These are phyloP conservation scores for Microdochium paspali DNA, from an alignment of 2,329 filamentous ascomycete species.

Conservation along the genomic window DNA sequence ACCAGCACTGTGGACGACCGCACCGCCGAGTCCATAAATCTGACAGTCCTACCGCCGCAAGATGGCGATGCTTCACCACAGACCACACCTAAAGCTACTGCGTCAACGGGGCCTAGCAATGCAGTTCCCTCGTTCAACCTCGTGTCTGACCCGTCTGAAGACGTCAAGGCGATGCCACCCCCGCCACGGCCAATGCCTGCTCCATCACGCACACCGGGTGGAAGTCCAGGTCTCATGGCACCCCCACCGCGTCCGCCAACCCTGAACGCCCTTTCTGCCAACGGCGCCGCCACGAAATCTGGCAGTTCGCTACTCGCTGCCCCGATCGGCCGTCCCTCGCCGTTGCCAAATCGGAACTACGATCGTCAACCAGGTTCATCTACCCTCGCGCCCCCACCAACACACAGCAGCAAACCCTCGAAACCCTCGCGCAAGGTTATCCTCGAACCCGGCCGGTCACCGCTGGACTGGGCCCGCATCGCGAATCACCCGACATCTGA, in stretches of 20 bases:
- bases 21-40: conserved; percentile 1
- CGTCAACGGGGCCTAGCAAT: conserved; percentile 11
- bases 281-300: neutral
- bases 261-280: conserved; percentile 10
- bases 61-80: conserved; percentile 25
- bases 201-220: neutral
- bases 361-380: conserved; percentile 20
- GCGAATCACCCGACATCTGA: conserved; percentile 52
- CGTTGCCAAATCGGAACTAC: conserved; percentile 28
- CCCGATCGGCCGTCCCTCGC: conserved; percentile 21
- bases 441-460: conserved; percentile 84
- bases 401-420: conserved; percentile 38
- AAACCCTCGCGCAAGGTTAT: conserved; percentile 63
- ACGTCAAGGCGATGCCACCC: neutral
- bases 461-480: conserved; percentile 89
- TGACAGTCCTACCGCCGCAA: conserved; percentile 7
- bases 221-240: conserved; percentile 10
- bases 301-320: conserved; percentile 9
- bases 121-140: conserved; percentile 37
- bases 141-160: conserved; percentile 16
- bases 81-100: conserved; percentile 41
- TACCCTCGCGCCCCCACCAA: conserved; percentile 44
- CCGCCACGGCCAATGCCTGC: neutral
- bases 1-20: conserved; percentile 6
- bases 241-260: conserved; percentile 13